Evolutionary conservation across 2,329 filamentous ascomycete species (phyloP).

Genomic region (Penicillium olsonii): DNA sequence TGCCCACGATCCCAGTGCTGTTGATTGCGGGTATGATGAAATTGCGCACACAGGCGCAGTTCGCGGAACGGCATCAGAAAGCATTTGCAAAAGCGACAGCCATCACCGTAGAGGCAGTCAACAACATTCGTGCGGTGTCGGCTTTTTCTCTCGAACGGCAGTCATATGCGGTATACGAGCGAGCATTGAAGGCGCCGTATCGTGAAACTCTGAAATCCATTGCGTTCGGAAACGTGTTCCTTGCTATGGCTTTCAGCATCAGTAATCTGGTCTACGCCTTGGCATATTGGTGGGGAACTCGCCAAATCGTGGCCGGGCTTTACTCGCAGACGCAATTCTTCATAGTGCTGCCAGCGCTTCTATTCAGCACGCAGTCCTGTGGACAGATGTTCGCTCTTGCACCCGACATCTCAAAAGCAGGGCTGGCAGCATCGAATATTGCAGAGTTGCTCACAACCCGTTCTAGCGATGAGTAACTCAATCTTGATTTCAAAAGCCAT

Average conservation of each 20-base stretch:
- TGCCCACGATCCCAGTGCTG: conserved; percentile 68
- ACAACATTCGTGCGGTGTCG: conserved; percentile 54
- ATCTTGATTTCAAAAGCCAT: conserved; percentile 3
- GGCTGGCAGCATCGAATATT: conserved; percentile 61
- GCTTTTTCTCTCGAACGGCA: conserved; percentile 45
- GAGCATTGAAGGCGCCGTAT: conserved; percentile 36
- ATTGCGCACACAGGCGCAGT: conserved; percentile 57
- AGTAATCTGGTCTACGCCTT: conserved; percentile 71
- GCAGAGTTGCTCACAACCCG: conserved; percentile 23
- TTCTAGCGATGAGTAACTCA: neutral
- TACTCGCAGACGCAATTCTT: conserved; percentile 70
- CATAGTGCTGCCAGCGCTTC: conserved; percentile 68
- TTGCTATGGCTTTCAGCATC: conserved; percentile 44
- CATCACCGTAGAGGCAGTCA: conserved; percentile 55
- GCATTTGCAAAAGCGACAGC: conserved; percentile 53
- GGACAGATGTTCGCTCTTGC: conserved; percentile 74
- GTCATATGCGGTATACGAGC: neutral
- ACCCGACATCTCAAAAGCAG: conserved; percentile 69
- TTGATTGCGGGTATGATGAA: conserved; percentile 70
- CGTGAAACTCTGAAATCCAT: conserved; percentile 42
- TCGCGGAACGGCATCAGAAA: conserved; percentile 56
- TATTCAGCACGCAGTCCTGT: conserved; percentile 72
- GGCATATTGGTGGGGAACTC: conserved; percentile 77
- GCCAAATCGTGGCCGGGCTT: conserved; percentile 65
- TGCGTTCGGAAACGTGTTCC: conserved; percentile 47